A percentile compares a stretch with the other conserved stretches of the same genome.
These are phyloP conservation scores for Heterobasidion parviporum DNA, from an alignment of 1,284 basidiomycete genomes.

Conservation along the genomic window DNA sequence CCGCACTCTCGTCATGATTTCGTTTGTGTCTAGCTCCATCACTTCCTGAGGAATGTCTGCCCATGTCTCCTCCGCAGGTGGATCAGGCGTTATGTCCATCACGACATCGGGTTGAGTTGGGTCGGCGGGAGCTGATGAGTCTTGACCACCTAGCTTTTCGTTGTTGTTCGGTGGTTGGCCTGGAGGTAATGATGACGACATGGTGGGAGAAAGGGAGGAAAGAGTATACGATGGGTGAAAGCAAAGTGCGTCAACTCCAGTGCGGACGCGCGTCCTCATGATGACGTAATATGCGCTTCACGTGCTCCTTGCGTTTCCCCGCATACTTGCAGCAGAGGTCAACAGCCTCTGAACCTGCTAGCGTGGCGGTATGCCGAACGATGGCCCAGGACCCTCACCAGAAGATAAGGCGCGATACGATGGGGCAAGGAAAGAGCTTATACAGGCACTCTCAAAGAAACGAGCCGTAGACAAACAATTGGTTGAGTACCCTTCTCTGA, in stretches of 20 bases:
- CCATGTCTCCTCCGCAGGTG: slow-evolving; percentile 68
- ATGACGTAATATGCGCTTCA: neutral
- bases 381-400: slow-evolving; percentile 29
- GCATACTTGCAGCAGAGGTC: neutral
- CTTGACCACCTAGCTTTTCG: slow-evolving; percentile 42
- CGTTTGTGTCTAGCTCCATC: slow-evolving; percentile 64
- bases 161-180: slow-evolving; percentile 37
- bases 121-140: slow-evolving; percentile 26
- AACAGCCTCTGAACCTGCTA: no score
- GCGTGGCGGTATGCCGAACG: slow-evolving; percentile 9
- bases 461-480: slow-evolving; percentile 64
- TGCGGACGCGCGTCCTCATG: slow-evolving; percentile 11
- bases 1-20: slow-evolving; percentile 79
- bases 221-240: neutral
- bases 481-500: slow-evolving; percentile 30
- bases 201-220: slow-evolving; percentile 23
- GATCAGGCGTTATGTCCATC: slow-evolving; percentile 71
- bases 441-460: slow-evolving; percentile 63
- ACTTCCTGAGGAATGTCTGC: slow-evolving; percentile 81
- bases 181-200: slow-evolving; percentile 61
- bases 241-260: neutral
- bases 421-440: slow-evolving; percentile 59
- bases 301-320: neutral
- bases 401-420: slow-evolving; percentile 67
- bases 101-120: slow-evolving; percentile 30